Conservation (phyloP, 1,284 basidiomycete species). For the Cryptococcus wingfieldii region DNA sequence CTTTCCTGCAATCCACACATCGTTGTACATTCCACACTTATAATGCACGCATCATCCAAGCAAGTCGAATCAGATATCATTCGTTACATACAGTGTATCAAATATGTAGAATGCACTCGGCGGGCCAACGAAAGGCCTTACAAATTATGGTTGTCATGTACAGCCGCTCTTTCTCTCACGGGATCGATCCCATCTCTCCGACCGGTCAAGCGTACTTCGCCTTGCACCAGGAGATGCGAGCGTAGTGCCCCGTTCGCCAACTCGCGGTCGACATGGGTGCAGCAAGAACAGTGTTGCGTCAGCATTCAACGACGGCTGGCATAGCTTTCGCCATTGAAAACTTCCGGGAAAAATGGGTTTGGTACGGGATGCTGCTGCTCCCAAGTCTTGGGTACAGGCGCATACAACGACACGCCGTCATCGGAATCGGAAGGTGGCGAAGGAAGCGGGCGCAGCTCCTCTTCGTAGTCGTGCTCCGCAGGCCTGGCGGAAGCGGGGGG, state of each 20-base stretch:
- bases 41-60: not conserved
- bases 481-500: conserved; percentile 22
- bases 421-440: not conserved
- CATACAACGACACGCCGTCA: not conserved
- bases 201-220: too few relatives aligned
- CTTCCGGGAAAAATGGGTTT: too few relatives aligned
- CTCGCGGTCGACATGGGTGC: too few relatives aligned
- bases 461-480: conserved; percentile 10
- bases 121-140: not conserved
- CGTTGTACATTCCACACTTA: not conserved
- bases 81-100: not conserved
- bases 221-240: too few relatives aligned
- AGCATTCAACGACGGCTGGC: too few relatives aligned
- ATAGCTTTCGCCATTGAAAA: not conserved
- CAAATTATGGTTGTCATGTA: too few relatives aligned
- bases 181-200: too few relatives aligned
- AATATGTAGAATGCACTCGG: not conserved
- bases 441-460: conserved; percentile 16
- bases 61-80: not conserved
- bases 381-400: conserved; percentile 12
- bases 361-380: too few relatives aligned
- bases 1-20: not conserved
- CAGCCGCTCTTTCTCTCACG: too few relatives aligned
- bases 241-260: too few relatives aligned
- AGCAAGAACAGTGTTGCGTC: too few relatives aligned